These are phyloP conservation scores for Claviceps sorghi DNA, from an alignment of 2,329 filamentous ascomycete species.

Conservation along the genomic window DNA sequence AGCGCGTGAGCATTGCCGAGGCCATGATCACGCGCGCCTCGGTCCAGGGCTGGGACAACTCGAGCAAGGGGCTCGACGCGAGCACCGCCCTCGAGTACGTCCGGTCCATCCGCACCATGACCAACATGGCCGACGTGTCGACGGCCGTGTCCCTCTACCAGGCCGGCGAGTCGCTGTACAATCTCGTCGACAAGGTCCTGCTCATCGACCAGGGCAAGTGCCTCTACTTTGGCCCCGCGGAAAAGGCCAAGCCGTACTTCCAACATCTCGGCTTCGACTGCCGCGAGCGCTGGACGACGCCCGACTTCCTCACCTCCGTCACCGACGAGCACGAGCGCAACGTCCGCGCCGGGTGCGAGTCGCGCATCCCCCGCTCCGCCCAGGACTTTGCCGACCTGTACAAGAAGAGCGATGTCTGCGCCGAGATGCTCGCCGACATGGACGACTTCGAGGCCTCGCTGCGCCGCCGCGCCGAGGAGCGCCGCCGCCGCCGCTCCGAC, in stretches of 20 bases:
- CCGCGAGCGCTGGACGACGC: conserved; percentile 55
- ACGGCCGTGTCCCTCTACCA: conserved; percentile 61
- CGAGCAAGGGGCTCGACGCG: conserved; percentile 56
- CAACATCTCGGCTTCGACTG: conserved; percentile 57
- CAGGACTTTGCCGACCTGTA: conserved; percentile 55
- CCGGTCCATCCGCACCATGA: conserved; percentile 46
- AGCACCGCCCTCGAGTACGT: conserved; percentile 62
- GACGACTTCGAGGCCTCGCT: conserved; percentile 49
- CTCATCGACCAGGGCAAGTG: conserved; percentile 60
- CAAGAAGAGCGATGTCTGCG: conserved; percentile 44
- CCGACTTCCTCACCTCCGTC: conserved; percentile 65
- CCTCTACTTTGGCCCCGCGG: conserved; percentile 53
- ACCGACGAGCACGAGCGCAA: conserved; percentile 58
- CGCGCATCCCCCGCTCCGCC: conserved; percentile 52
- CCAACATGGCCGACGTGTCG: conserved; percentile 56
- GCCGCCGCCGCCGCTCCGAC: conserved; percentile 47
- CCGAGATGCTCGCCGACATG: conserved; percentile 46
- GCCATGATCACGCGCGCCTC: conserved; percentile 43
- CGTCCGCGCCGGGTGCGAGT: conserved; percentile 51
- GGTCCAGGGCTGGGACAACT: conserved; percentile 62
- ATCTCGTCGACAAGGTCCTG: conserved; percentile 60
- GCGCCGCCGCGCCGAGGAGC: conserved; percentile 28
- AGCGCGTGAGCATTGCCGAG: conserved; percentile 64
- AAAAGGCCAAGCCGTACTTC: conserved; percentile 54
- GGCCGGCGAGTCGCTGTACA: conserved; percentile 49